These are phyloP conservation scores for Fusarium nurragi DNA, from an alignment of 2,329 filamentous ascomycete species.

Conservation along the genomic window DNA sequence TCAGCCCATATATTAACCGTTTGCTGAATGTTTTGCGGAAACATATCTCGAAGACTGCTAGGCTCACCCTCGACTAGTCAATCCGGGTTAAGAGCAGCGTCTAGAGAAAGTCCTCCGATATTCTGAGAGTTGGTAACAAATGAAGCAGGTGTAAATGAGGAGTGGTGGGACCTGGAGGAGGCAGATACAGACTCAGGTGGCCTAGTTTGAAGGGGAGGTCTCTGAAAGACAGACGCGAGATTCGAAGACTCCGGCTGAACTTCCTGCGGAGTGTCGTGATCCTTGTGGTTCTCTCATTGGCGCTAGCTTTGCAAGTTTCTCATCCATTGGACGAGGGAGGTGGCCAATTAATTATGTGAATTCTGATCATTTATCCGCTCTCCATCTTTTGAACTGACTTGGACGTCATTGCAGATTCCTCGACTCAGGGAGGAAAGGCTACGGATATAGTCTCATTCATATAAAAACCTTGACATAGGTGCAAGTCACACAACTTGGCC, in stretches of 20 bases:
- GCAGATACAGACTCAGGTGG: neutral
- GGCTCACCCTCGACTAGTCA: accelerated
- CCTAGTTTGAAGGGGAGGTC: neutral
- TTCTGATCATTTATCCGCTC: too few relatives aligned
- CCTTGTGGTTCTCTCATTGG: neutral
- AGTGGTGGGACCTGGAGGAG: neutral
- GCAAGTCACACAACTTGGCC: too few relatives aligned
- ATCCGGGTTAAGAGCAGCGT: neutral
- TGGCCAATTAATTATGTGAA: too few relatives aligned
- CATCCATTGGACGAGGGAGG: accelerated
- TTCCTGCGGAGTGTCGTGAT: neutral
- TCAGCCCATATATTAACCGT: neutral
- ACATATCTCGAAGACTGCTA: accelerated
- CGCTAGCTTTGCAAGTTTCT: neutral
- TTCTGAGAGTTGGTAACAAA: neutral
- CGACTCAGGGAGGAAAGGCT: too few relatives aligned
- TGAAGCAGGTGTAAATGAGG: neutral
- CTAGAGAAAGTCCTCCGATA: accelerated
- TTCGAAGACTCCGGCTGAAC: neutral
- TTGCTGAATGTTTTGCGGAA: accelerated
- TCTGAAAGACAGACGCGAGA: neutral
- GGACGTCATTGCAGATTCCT: too few relatives aligned
- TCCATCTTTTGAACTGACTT: too few relatives aligned
- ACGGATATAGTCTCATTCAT: too few relatives aligned
- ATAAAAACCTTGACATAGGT: too few relatives aligned